Percentiles rank a stretch among this genome's conserved stretches.
phyloP scores from a whole-genome alignment of 2,329 filamentous ascomycete genomes.

The Penicillium vulpinum region DNA sequence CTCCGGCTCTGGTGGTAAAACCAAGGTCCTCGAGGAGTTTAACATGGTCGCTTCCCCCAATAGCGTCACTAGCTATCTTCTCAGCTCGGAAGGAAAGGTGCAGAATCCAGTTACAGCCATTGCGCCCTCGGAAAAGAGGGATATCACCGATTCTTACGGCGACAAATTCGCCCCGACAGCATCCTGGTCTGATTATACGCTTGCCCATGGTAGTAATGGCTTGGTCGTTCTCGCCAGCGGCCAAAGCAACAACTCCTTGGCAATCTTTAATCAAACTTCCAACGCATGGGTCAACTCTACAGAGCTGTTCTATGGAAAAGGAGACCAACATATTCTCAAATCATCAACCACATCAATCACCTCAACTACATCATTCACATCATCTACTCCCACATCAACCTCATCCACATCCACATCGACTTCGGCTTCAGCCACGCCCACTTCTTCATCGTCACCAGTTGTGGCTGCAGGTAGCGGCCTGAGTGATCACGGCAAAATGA shows the following conservation, averaged over 20 bases:
- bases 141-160: slow-evolving; percentile 72
- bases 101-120: slow-evolving; percentile 52
- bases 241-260: slow-evolving; percentile 64
- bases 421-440: slow-evolving; percentile 29
- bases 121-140: slow-evolving; percentile 40
- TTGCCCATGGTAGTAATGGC: slow-evolving; percentile 65
- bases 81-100: slow-evolving; percentile 58
- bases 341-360: slow-evolving; percentile 20
- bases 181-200: slow-evolving; percentile 66
- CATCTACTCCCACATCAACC: slow-evolving; percentile 31
- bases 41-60: slow-evolving; percentile 75
- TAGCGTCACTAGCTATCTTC: slow-evolving; percentile 66
- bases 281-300: slow-evolving; percentile 79
- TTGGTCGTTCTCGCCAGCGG: slow-evolving; percentile 79
- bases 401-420: slow-evolving; percentile 33
- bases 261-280: slow-evolving; percentile 71
- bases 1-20: slow-evolving; percentile 69
- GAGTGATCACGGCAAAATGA: slow-evolving; percentile 49
- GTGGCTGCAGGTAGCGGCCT: slow-evolving; percentile 35
- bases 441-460: slow-evolving; percentile 33
- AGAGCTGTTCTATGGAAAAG: slow-evolving; percentile 56
- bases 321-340: slow-evolving; percentile 15
- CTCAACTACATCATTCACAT: slow-evolving; percentile 21
- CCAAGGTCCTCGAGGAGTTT: slow-evolving; percentile 74
- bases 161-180: slow-evolving; percentile 66